Percentiles rank a stretch among this genome's conserved stretches.
These are phyloP conservation scores for Sarcomyxa edulis DNA, from an alignment of 768 basidiomycete genomes.

Conservation along the genomic window DNA sequence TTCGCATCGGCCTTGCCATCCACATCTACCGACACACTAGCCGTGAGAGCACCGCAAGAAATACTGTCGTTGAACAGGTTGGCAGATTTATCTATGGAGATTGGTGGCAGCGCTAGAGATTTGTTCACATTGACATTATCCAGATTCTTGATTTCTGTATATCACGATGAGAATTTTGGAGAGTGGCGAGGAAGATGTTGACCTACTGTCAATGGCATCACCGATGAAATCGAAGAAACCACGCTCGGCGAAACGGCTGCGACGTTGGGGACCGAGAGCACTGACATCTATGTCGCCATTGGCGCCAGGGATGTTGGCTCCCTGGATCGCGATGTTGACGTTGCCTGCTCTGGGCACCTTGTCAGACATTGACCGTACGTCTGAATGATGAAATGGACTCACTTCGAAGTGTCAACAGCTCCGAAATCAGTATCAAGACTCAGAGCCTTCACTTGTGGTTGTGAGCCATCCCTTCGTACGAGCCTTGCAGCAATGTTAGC, in stretches of 20 bases:
- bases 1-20: conserved; percentile 21
- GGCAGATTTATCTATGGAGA: conserved; percentile 15
- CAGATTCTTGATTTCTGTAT: background rate
- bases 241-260: conserved; percentile 11
- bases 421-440: conserved; percentile 27
- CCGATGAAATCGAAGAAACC: conserved; percentile 12
- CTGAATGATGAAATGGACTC: background rate
- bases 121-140: conserved; percentile 14
- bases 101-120: conserved; percentile 15
- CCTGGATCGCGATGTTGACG: conserved; percentile 10
- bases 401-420: conserved; percentile 16
- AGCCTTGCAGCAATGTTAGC: conserved; percentile 14
- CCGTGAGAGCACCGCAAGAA: conserved; percentile 2
- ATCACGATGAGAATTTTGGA: background rate
- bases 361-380: background rate
- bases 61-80: conserved; percentile 15
- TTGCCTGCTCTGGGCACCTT: conserved; percentile 4
- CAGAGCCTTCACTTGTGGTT: conserved; percentile 26
- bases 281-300: too few relatives aligned
- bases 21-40: conserved; percentile 9
- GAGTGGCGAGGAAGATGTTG: conserved; percentile 4
- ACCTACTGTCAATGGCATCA: conserved; percentile 8
- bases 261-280: conserved; percentile 9
- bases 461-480: conserved; percentile 17
- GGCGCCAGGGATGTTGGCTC: conserved; percentile 14